These are phyloP conservation scores for Leptomonas seymouri DNA, from an alignment of 208 protist species.

Conservation along the genomic window DNA sequence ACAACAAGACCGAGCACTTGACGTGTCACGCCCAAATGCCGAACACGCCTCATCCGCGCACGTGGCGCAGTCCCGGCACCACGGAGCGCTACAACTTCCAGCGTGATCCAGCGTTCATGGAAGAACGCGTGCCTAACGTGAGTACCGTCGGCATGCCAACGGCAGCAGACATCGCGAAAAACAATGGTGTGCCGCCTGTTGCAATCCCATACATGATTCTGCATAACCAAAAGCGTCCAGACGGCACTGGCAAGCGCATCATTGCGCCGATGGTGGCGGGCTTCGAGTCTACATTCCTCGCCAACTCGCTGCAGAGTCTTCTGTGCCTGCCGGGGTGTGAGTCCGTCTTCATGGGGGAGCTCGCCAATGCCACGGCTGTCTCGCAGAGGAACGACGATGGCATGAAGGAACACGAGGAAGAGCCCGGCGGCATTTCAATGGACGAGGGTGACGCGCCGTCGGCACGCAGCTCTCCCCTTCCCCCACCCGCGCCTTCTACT, in stretches of 20 bases:
- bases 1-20: too few species aligned
- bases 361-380: neutral
- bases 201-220: constrained; percentile 53
- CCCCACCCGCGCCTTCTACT: neutral
- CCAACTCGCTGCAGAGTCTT: constrained; percentile 50
- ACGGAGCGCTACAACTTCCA: constrained; percentile 28
- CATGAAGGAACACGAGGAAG: constrained; percentile 12
- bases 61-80: neutral
- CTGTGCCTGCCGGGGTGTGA: constrained; percentile 61
- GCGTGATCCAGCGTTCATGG: constrained; percentile 17
- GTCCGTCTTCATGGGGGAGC: constrained; percentile 44
- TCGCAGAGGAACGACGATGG: neutral
- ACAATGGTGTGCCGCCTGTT: constrained; percentile 13
- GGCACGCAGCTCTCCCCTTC: neutral
- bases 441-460: constrained; percentile 3
- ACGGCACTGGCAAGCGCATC: constrained; percentile 35
- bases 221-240: constrained; percentile 23
- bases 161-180: constrained; percentile 3
- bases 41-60: neutral
- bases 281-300: constrained; percentile 45
- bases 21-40: neutral
- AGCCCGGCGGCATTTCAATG: neutral
- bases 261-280: constrained; percentile 58
- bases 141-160: constrained; percentile 6
- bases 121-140: constrained; percentile 8